phyloP scores from a whole-genome alignment of 1,139 yeast genomes.

The Blastobotrys elegans region DNA sequence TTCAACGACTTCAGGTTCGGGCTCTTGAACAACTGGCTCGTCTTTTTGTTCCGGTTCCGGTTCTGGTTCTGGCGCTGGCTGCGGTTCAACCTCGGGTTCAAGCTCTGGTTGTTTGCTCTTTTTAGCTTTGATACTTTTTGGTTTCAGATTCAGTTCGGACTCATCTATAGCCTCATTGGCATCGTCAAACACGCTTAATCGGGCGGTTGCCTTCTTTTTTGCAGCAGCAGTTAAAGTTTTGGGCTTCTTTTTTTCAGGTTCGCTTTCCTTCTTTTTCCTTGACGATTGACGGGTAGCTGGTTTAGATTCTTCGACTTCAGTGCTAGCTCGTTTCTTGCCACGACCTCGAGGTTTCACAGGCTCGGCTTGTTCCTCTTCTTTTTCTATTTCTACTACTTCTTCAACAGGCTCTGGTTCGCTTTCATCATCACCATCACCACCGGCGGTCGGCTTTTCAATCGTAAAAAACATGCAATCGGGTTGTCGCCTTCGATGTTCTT shows the following conservation, averaged over 20 bases:
- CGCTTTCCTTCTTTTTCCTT: neutral
- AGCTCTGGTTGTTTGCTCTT: neutral
- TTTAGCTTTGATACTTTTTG: neutral
- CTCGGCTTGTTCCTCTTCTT: conserved; percentile 4
- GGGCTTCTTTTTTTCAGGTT: neutral
- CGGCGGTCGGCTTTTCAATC: neutral
- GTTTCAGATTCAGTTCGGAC: conserved; percentile 4
- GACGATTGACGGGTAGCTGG: neutral
- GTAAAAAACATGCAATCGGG: conserved; percentile 49
- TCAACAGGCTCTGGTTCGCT: conserved; percentile 3
- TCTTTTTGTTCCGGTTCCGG: too few species aligned
- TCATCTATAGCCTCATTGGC: conserved; percentile 7
- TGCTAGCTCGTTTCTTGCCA: conserved; percentile 4
- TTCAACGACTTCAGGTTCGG: neutral
- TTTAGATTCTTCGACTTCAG: neutral
- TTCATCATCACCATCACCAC: neutral
- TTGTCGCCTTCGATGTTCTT: conserved; percentile 38
- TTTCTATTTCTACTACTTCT: neutral
- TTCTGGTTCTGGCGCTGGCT: too few species aligned
- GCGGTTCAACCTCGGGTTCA: neutral
- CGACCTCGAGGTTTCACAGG: neutral
- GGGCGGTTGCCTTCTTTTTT: neutral
- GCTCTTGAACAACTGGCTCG: too few species aligned
- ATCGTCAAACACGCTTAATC: conserved; percentile 12
- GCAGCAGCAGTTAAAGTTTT: too few species aligned